Conservation (phyloP, 176 grass and related monocot genomes). For the Miscanthus lutarioriparius region DNA sequence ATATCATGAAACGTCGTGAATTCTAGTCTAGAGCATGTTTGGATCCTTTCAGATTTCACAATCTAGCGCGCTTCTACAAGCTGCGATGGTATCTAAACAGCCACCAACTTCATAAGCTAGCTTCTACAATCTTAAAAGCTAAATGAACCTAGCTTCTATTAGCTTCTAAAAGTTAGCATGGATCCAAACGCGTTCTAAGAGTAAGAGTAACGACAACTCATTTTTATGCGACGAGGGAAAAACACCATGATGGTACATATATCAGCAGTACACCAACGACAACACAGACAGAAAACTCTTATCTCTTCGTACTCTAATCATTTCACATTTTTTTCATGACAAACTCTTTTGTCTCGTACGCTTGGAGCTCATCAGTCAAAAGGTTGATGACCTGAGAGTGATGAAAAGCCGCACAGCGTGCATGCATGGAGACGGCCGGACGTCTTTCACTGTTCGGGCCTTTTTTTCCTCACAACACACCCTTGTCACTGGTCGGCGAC, state of each 20-base stretch:
- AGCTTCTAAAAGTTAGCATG: too few relatives aligned
- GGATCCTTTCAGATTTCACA: too few relatives aligned
- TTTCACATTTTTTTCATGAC: neutral
- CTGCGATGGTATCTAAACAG: too few relatives aligned
- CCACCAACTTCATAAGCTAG: too few relatives aligned
- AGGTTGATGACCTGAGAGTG: neutral
- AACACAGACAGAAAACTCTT: neutral
- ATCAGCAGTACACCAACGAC: neutral
- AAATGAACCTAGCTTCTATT: too few relatives aligned
- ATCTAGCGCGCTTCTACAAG: too few relatives aligned
- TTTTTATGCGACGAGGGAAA: neutral
- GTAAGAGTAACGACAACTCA: too few relatives aligned
- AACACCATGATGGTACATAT: neutral
- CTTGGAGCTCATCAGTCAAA: slow-evolving; percentile 24
- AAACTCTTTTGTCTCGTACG: neutral
- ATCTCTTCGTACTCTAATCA: slow-evolving; percentile 4
- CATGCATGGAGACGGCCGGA: slow-evolving; percentile 5
- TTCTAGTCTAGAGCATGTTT: too few relatives aligned
- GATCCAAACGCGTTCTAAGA: too few relatives aligned
- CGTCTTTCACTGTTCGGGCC: neutral
- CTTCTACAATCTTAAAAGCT: too few relatives aligned
- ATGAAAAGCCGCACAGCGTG: neutral
- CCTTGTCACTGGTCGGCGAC: neutral
- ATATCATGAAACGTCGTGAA: too few relatives aligned
- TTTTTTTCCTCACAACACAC: neutral